Base-by-base conservation (phyloP, 2,329 filamentous ascomycete species). In the Penicillium thymicola region DNA sequence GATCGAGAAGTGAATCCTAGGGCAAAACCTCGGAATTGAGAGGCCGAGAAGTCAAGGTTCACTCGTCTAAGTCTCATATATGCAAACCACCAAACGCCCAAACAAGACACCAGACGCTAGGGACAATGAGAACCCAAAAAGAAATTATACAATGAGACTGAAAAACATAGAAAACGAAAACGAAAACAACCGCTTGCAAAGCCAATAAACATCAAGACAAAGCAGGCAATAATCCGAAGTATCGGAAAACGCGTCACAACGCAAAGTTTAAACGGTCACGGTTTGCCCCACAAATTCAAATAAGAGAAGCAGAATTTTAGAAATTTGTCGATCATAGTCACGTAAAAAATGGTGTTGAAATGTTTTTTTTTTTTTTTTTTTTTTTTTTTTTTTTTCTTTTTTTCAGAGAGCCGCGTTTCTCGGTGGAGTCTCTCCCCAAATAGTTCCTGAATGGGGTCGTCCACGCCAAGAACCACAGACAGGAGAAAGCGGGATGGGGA, bases 271-370 rank as follows among this genome's bases (percentile, higher is more conserved):
- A 51, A 43, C 11, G 23, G 30, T 38, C 28, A 30, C 30, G 21
- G 27, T 34, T n/a, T 37, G 30, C 40, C 52, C 45, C 52, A 55
- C 38, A 55, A 36, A 44, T 25, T 21, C 32, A 30, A 36, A 38
- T 16, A 42, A 54, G n/a, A 37, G 41, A 42, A 28, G 13, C 34
- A 4, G 21, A 45, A 23, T 37, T 47, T 50, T n/a, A 16, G 4
- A 28, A 63, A 59, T 10, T 16, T 38, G 38, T 50, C 58, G 58
- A 65, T 66, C 64, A 59, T 53, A 45, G 50, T 59, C 57, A 41
- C 40, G 30, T 64, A 44, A 23, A 53, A 53, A 53, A 55, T 51
- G 55, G 45, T 54, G 21, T 21, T 21, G 21, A 21, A 21, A 21
- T 21, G 21, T 21, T 2, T 21, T 21, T 21, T 21, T 21, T 21